Evolutionary conservation across 106 monocot species (phyloP).

Genomic region (Ottelia alismoides): DNA sequence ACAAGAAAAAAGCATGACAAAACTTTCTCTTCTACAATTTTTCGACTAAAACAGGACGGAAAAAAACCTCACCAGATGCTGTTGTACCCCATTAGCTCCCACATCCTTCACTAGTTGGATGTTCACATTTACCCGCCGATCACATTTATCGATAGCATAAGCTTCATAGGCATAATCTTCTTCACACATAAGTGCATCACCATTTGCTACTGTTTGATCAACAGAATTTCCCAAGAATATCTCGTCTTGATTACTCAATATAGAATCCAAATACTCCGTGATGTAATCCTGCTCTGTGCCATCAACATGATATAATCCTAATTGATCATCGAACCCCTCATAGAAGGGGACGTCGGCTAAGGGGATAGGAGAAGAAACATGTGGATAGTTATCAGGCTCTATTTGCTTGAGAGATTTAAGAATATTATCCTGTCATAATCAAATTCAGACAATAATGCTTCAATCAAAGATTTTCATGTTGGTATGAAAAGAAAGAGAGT

Average conservation of each 20-base stretch:
- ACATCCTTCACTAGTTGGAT: no score
- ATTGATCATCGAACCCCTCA: no score
- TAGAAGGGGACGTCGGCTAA: neutral
- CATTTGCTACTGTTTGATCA: constrained; percentile 1
- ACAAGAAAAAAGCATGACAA: no score
- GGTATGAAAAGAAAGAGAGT: constrained; percentile 1
- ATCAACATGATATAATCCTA: neutral
- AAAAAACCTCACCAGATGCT: no score
- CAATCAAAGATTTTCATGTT: neutral
- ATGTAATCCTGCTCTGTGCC: constrained; percentile 11
- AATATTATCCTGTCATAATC: constrained; percentile 2
- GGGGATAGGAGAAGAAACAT: neutral
- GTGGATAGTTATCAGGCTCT: neutral
- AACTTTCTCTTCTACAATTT: no score
- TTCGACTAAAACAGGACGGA: no score
- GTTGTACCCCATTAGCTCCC: no score
- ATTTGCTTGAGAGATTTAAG: constrained; percentile 2
- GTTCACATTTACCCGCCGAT: no score
- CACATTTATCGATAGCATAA: no score
- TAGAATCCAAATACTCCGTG: constrained; percentile 14
- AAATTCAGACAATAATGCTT: constrained; percentile 5
- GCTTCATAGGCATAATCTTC: no score
- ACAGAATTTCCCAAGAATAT: constrained; percentile 3
- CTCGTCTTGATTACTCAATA: constrained; percentile 19
- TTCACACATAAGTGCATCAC: no score